Conservation (phyloP, 106 monocot genomes). For the Alisma plantagoaquatica region DNA sequence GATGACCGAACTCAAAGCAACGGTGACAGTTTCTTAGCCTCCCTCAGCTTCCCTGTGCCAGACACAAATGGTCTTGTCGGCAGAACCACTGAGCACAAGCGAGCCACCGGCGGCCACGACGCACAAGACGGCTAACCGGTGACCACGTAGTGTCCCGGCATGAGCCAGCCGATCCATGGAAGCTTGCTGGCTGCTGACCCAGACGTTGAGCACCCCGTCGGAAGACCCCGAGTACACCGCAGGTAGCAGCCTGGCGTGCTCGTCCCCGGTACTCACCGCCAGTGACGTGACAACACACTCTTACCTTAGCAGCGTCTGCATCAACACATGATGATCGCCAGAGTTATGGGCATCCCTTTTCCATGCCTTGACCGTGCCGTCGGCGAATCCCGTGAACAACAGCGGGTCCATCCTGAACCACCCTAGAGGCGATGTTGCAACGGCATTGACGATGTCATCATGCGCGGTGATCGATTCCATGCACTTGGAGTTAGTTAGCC, state of each 20-base stretch:
- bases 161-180: conserved; percentile 21
- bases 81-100: conserved; percentile 54
- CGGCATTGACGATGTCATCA: conserved; percentile 50
- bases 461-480: conserved; percentile 49
- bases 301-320: conserved; percentile 30
- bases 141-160: conserved; percentile 38
- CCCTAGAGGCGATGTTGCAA: conserved; percentile 20
- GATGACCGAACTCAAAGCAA: too few relatives aligned
- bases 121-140: conserved; percentile 50
- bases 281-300: conserved; percentile 54
- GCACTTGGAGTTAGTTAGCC: conserved; percentile 39
- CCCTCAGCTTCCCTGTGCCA: conserved; percentile 54
- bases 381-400: conserved; percentile 63
- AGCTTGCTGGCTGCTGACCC: conserved; percentile 30
- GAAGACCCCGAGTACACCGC: conserved; percentile 59
- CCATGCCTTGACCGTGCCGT: conserved; percentile 73
- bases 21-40: too few relatives aligned
- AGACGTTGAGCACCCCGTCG: conserved; percentile 45
- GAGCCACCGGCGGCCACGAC: conserved; percentile 29
- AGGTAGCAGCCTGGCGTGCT: too few relatives aligned
- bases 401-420: conserved; percentile 32
- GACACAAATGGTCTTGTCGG: conserved; percentile 56
- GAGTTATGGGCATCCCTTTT: conserved; percentile 17
- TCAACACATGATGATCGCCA: conserved; percentile 19
- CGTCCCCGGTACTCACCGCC: conserved; percentile 20